phyloP scores from a whole-genome alignment of 371 early-diverging fungal species.

The Capillidium rhysosporum region DNA sequence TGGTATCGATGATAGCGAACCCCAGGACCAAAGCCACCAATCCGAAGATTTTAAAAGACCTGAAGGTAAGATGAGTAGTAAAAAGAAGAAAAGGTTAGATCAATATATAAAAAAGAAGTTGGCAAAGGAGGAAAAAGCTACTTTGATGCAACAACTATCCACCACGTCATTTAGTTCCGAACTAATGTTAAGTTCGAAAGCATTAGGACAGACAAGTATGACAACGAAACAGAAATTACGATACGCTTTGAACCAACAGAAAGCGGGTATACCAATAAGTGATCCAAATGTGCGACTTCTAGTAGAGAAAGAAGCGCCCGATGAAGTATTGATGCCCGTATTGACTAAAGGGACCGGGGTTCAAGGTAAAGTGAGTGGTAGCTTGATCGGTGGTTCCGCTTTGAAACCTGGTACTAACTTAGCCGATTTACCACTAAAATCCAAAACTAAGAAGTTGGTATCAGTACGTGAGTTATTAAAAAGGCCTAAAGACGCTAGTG shows the following conservation, averaged over 20 bases:
- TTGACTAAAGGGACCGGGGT: not conserved
- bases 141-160: constrained; percentile 61
- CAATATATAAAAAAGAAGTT: constrained; percentile 79
- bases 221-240: constrained; percentile 50
- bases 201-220: constrained; percentile 41
- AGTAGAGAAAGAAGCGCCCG: constrained; percentile 17
- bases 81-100: constrained; percentile 59
- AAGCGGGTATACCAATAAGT: constrained; percentile 33
- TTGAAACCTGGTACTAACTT: not conserved
- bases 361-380: not conserved
- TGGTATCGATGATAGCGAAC: too few species aligned
- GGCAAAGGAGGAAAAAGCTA: constrained; percentile 78
- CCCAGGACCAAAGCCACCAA: not conserved
- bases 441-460: constrained; percentile 8
- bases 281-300: constrained; percentile 27
- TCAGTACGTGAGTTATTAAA: constrained; percentile 1
- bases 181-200: constrained; percentile 58
- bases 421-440: not conserved
- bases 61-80: constrained; percentile 28
- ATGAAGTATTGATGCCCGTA: constrained; percentile 1
- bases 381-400: not conserved
- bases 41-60: constrained; percentile 7
- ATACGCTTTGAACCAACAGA: constrained; percentile 48
- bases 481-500: constrained; percentile 16
- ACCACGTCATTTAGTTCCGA: constrained; percentile 30